phyloP scores from a whole-genome alignment of 2,329 filamentous ascomycete genomes.

The Talaromyces atroroseus region DNA sequence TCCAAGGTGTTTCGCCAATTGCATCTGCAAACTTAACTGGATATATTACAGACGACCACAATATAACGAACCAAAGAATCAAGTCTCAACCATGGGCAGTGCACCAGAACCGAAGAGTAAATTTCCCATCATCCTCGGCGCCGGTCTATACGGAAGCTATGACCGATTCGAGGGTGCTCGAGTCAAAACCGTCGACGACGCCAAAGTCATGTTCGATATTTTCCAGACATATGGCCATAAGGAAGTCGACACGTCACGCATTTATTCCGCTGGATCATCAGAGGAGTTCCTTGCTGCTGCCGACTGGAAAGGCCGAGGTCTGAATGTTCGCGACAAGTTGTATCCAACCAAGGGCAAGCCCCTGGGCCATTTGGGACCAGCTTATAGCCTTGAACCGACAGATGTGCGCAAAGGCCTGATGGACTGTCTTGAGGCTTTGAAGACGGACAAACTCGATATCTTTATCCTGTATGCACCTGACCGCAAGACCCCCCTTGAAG shows the following conservation, averaged over 20 bases:
- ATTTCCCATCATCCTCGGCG: conserved; percentile 25
- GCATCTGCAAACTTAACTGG: too few relatives aligned
- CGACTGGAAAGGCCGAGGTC: conserved; percentile 34
- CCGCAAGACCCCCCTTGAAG: conserved; percentile 40
- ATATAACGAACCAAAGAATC: neutral
- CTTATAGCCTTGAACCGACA: conserved; percentile 25
- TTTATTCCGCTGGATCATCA: conserved; percentile 24
- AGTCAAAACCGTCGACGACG: conserved; percentile 17
- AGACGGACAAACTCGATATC: conserved; percentile 40
- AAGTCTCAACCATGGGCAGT: neutral
- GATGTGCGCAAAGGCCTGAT: conserved; percentile 31
- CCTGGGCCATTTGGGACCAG: conserved; percentile 15
- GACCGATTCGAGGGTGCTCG: conserved; percentile 19
- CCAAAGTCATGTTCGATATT: conserved; percentile 21
- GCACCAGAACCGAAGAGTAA: neutral
- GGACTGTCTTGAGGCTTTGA: conserved; percentile 35
- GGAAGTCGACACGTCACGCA: conserved; percentile 27
- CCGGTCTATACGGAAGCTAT: conserved; percentile 34
- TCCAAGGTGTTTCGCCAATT: too few relatives aligned
- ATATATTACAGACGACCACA: too few relatives aligned
- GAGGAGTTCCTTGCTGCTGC: conserved; percentile 40
- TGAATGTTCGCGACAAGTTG: conserved; percentile 43
- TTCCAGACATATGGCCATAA: conserved; percentile 26
- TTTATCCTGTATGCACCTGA: conserved; percentile 51
- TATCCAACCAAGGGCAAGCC: conserved; percentile 26